phyloP scores from a whole-genome alignment of 1,139 yeast genomes.

The Yueomyces sp. region DNA sequence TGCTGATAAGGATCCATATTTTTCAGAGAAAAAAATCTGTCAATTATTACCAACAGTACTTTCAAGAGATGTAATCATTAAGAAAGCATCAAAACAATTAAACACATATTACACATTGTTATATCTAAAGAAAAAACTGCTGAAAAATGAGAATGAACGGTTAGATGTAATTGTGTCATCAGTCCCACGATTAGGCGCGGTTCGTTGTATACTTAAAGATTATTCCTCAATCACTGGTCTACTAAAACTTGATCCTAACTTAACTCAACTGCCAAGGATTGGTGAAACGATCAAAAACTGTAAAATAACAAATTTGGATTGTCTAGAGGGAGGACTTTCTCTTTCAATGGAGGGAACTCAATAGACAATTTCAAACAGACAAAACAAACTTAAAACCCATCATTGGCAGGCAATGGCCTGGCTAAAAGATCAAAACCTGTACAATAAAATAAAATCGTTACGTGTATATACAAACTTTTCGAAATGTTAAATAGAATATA shows the following conservation, averaged over 20 bases:
- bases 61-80: constrained; percentile 24
- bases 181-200: constrained; percentile 28
- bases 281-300: constrained; percentile 32
- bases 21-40: constrained; percentile 12
- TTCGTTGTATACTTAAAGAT: constrained; percentile 29
- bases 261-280: constrained; percentile 22
- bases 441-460: too few species aligned
- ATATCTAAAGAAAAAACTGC: constrained; percentile 21
- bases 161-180: constrained; percentile 28
- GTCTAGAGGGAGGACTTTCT: constrained; percentile 28
- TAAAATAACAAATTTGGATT: constrained; percentile 27
- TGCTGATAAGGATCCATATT: constrained; percentile 7
- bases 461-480: neutral
- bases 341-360: constrained; percentile 1
- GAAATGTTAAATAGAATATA: constrained; percentile 1
- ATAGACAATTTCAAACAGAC: too few species aligned
- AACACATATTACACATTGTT: constrained; percentile 31
- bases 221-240: constrained; percentile 26
- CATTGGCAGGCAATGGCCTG: too few species aligned
- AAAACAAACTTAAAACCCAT: too few species aligned
- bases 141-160: constrained; percentile 4
- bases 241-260: constrained; percentile 12
- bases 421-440: too few species aligned
- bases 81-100: constrained; percentile 22
- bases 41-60: constrained; percentile 14